These are phyloP conservation scores for Rhodotorula kratochvilovae DNA, from an alignment of 768 basidiomycete genomes.

Conservation along the genomic window DNA sequence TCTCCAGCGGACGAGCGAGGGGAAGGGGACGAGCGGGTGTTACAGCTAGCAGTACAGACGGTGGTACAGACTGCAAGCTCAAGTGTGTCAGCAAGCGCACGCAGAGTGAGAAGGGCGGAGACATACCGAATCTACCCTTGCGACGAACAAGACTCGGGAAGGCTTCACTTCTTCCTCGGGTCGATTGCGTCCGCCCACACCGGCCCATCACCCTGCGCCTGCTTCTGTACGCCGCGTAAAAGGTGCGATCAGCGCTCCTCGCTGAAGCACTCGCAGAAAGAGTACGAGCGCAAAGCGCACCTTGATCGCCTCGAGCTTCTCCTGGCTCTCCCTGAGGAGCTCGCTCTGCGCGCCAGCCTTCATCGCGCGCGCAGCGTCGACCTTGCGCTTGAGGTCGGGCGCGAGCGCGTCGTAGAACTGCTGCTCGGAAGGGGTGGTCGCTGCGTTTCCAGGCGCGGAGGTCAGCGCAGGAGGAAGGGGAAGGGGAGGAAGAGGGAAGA, in stretches of 20 bases:
- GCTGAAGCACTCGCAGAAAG: not conserved
- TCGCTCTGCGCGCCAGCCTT: conserved; percentile 7
- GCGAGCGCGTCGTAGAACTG: conserved; percentile 30
- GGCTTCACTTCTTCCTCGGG: not conserved
- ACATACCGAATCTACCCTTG: no score
- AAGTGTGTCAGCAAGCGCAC: no score
- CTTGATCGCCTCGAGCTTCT: conserved; percentile 5
- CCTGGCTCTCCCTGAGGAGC: not conserved
- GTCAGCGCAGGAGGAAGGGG: no score
- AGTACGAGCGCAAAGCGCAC: not conserved
- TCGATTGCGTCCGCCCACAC: conserved; percentile 16
- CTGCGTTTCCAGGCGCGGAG: not conserved
- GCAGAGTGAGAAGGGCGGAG: no score
- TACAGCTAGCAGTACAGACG: no score
- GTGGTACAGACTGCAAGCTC: no score
- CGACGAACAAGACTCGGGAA: no score
- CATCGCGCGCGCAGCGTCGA: conserved; percentile 13
- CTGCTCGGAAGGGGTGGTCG: conserved; percentile 31
- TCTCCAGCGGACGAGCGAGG: no score
- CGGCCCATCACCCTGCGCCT: conserved; percentile 9
- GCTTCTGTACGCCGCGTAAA: not conserved
- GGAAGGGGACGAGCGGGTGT: no score
- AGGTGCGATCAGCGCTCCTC: not conserved
- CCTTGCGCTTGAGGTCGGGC: conserved; percentile 34
- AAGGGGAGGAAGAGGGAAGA: not conserved